Evolutionary conservation across 2,329 filamentous ascomycete species (phyloP).

Genomic region (Botrytis galanthina): DNA sequence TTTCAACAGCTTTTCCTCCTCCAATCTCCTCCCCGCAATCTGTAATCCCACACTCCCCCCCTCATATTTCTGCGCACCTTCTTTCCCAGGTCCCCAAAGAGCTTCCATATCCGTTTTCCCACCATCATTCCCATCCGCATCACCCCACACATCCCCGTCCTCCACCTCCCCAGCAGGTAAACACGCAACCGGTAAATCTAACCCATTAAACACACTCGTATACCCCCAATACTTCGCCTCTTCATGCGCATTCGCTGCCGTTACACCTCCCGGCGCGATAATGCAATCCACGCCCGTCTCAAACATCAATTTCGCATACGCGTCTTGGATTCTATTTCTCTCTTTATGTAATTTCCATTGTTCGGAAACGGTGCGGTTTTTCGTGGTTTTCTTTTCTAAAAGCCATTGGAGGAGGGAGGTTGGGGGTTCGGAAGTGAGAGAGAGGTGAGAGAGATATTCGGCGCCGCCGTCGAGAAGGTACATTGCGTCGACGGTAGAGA

Average conservation of each 20-base stretch:
- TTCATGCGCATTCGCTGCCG: conserved; percentile 15
- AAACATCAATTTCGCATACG: conserved; percentile 27
- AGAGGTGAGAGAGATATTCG: conserved; percentile 22
- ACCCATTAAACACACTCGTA: conserved; percentile 20
- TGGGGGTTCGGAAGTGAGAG: conserved; percentile 23
- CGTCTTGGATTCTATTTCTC: conserved; percentile 39
- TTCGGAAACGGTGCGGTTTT: neutral
- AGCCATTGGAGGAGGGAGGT: conserved; percentile 31
- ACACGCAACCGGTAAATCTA: conserved; percentile 22
- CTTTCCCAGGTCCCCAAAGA: neutral
- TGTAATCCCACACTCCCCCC: conserved; percentile 53
- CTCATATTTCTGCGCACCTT: conserved; percentile 35
- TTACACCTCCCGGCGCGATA: conserved; percentile 19
- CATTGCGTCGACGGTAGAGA: neutral
- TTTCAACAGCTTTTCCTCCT: conserved; percentile 54
- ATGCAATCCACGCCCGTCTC: conserved; percentile 24
- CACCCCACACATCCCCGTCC: neutral
- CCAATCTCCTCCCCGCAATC: conserved; percentile 49
- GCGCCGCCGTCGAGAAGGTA: conserved; percentile 27
- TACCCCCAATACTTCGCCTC: conserved; percentile 27
- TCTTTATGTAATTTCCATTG: conserved; percentile 13
- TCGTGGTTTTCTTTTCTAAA: neutral
- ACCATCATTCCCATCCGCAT: neutral
- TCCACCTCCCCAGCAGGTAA: conserved; percentile 18
- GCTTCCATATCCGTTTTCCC: neutral